phyloP scores from a whole-genome alignment of 306 rosid species.

The Acmispon strigosus region DNA sequence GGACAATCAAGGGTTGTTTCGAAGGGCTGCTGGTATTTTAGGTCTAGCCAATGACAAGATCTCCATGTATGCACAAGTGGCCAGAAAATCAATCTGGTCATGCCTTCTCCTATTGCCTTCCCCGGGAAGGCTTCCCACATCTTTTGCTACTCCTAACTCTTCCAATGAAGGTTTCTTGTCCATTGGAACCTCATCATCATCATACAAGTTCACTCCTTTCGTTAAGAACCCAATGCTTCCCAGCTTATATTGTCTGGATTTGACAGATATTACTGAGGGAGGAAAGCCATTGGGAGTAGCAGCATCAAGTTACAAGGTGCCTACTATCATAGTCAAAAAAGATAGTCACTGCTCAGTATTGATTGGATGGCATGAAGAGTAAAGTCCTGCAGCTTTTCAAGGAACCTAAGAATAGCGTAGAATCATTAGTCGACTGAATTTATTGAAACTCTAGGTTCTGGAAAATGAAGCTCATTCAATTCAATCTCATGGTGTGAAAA shows the following conservation, averaged over 20 bases:
- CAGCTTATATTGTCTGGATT: slow-evolving; percentile 34
- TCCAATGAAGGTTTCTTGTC: slow-evolving; percentile 44
- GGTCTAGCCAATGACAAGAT: slow-evolving; percentile 43
- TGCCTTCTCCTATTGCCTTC: slow-evolving; percentile 66
- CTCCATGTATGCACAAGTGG: slow-evolving; percentile 39
- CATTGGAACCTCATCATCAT: slow-evolving; percentile 27
- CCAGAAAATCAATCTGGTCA: slow-evolving; percentile 33
- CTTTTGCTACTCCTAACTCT: slow-evolving; percentile 23
- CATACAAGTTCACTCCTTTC: slow-evolving; percentile 50
- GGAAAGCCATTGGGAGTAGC: slow-evolving; percentile 34
- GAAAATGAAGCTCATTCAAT: no score
- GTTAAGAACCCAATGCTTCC: slow-evolving; percentile 22
- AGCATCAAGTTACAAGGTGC: slow-evolving; percentile 36
- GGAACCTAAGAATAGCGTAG: no score
- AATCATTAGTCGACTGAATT: no score
- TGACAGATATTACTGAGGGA: slow-evolving; percentile 36
- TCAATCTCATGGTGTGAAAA: no score
- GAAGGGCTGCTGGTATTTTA: slow-evolving; percentile 42
- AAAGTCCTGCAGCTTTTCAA: no score
- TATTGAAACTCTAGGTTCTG: no score
- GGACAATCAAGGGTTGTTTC: slow-evolving; percentile 51
- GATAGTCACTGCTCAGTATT: no score
- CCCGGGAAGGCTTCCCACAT: slow-evolving; percentile 9
- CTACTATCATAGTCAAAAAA: no score
- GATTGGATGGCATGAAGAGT: no score